A percentile compares a stretch with the other conserved stretches of the same genome.
phyloP scores from a whole-genome alignment of 371 early-diverging fungal genomes.

The Mucor indicus region DNA sequence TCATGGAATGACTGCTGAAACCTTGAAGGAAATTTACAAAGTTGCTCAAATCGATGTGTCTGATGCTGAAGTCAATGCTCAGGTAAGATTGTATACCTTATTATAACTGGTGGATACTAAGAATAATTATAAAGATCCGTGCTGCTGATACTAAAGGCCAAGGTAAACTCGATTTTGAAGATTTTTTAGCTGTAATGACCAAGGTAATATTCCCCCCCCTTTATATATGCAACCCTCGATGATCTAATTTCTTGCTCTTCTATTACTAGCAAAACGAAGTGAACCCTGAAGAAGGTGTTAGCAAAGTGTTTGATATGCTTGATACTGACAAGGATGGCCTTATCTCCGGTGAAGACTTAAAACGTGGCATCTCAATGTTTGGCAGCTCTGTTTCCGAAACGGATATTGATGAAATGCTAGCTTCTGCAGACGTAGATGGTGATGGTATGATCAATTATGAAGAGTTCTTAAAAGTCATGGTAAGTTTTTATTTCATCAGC shows the following conservation, averaged over 20 bases:
- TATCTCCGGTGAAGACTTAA: constrained; percentile 30
- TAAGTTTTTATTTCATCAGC: constrained; percentile 9
- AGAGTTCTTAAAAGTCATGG: constrained; percentile 91
- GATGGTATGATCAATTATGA: constrained; percentile 88
- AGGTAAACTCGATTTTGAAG: constrained; percentile 13
- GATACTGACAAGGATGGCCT: constrained; percentile 37
- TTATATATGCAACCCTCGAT: too few species aligned
- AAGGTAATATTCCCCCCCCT: too few species aligned
- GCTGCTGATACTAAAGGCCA: constrained; percentile 17
- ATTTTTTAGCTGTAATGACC: constrained; percentile 21
- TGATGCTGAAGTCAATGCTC: constrained; percentile 17
- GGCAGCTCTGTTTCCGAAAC: constrained; percentile 67
- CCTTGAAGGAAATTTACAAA: constrained; percentile 21
- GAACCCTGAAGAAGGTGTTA: constrained; percentile 31
- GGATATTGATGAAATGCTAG: constrained; percentile 77
- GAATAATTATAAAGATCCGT: constrained; percentile 18
- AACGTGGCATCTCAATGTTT: constrained; percentile 23
- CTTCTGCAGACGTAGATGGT: constrained; percentile 81
- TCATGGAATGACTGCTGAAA: constrained; percentile 15
- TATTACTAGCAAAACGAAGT: constrained; percentile 35
- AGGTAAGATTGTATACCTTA: too few species aligned
- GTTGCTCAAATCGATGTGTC: constrained; percentile 15
- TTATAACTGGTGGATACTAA: too few species aligned
- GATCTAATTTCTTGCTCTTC: too few species aligned
- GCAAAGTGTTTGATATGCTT: constrained; percentile 27